Evolutionary conservation across 148 eudicot species (phyloP), one percentile per base, ranked within the genome.

Genomic region (Gaultheria prostrata): DNA sequence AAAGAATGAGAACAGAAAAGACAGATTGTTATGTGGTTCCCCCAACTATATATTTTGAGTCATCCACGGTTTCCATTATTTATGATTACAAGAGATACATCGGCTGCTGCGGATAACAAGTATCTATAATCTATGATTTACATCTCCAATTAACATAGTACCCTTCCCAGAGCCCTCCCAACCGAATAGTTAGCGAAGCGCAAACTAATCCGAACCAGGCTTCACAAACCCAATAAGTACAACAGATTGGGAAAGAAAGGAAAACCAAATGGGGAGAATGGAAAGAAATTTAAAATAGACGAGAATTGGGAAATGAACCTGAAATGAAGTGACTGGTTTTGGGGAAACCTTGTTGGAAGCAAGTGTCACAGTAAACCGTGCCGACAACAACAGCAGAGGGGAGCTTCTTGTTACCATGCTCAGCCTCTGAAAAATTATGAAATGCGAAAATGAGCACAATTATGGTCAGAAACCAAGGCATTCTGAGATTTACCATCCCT

Each of bases 341-440:
- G 26, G 90, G 84, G 87, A 86, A 65, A 80, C 88, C 85, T 71
- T 87, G 85, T 20, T 84, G 91, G 87, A 90, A 92, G 88, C 99
- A 94, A 78, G 98, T 90, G 82, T 94, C 91, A 77, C 99, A 94
- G 45, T 83, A 92, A 74, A 93, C 93, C 21, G 91, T 88, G 61
- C 98, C 99, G 8, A 89, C 88, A 20, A 93, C 85, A 28, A 90
- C 90, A 9, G 91, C 92, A 79, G 94, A 85, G 49, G 91, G 69
- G 57, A 48, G 86, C 61, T 88, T 80, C 61, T 88, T 80, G 63
- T 82, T 87, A 13, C 69, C 49, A 80, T 83, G 86, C 77, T 90
- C 85, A 10, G 95, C 93, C 8, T 91, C 89, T 45, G 92, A 85
- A 35, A 77, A 59, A 50, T 56, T 53, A 53, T 20, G 75, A 79